phyloP scores from a whole-genome alignment of 768 basidiomycete genomes.

The Leccinum boreale region DNA sequence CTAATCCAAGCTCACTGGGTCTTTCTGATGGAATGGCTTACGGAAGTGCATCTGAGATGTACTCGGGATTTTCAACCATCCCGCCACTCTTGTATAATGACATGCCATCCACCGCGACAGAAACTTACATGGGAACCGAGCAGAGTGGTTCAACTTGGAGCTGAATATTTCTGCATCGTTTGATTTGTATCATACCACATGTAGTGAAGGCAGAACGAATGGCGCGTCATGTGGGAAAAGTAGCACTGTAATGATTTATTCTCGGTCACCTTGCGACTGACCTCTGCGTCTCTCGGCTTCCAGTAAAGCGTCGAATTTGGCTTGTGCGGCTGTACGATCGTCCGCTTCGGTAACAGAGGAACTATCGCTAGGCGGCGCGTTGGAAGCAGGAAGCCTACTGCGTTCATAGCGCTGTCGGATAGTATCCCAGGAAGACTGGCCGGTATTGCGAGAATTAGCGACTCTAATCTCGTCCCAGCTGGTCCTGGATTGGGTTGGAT shows the following conservation, averaged over 20 bases:
- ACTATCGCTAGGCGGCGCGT: slow-evolving; percentile 3
- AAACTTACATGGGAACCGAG: slow-evolving; percentile 1
- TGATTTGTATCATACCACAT: slow-evolving; percentile 6
- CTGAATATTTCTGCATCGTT: slow-evolving; percentile 5
- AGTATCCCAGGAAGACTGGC: slow-evolving; percentile 62
- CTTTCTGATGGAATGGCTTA: slow-evolving; percentile 6
- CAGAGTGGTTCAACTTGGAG: slow-evolving; percentile 8
- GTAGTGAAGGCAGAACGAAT: background rate
- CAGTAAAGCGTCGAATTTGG: slow-evolving; percentile 54
- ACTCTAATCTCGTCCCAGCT: slow-evolving; percentile 70
- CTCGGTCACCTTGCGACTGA: slow-evolving; percentile 20
- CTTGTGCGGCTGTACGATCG: slow-evolving; percentile 47
- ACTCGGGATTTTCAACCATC: slow-evolving; percentile 5
- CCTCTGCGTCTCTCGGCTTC: slow-evolving; percentile 50
- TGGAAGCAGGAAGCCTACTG: slow-evolving; percentile 14
- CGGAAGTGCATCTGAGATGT: slow-evolving; percentile 6
- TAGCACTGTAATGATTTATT: background rate
- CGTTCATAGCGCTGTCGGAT: slow-evolving; percentile 59
- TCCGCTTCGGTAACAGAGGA: slow-evolving; percentile 16
- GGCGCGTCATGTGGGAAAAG: background rate
- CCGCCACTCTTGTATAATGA: slow-evolving; percentile 5
- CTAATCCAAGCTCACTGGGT: slow-evolving; percentile 18
- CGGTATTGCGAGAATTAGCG: slow-evolving; percentile 42
- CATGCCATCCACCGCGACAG: slow-evolving; percentile 6
- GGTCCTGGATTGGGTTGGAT: slow-evolving; percentile 22